Percentiles rank a stretch among this genome's conserved stretches.
Evolutionary conservation across 768 basidiomycete species (phyloP).

Genomic region (Pleurotus cornucopiae): DNA sequence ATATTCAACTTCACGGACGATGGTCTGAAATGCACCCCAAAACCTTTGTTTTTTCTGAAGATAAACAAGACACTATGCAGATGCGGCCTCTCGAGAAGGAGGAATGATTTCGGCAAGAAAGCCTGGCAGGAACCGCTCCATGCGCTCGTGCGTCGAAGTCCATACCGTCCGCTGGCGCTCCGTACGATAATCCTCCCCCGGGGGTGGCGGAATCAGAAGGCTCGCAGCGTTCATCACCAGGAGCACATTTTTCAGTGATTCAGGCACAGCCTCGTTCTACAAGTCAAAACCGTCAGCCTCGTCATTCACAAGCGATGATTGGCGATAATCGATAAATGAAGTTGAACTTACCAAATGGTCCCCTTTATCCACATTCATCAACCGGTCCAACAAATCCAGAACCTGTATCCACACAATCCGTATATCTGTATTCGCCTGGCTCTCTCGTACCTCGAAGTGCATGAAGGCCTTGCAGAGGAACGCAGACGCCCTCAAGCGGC

Average conservation of each 20-base stretch:
- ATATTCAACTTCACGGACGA: too few species aligned
- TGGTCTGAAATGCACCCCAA: too few species aligned
- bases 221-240: conserved; percentile 92
- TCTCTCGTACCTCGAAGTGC: conserved; percentile 81
- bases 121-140: conserved; percentile 92
- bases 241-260: conserved; percentile 94
- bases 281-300: not conserved
- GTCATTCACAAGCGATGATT: not conserved
- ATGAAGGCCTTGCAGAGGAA: conserved; percentile 94
- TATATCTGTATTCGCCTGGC: conserved; percentile 56
- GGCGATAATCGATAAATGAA: not conserved
- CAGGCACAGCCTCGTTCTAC: conserved; percentile 92
- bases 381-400: conserved; percentile 80
- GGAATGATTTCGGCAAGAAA: conserved; percentile 75
- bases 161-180: conserved; percentile 72
- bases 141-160: conserved; percentile 79
- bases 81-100: conserved; percentile 14
- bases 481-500: conserved; percentile 81
- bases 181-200: conserved; percentile 42
- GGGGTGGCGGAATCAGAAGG: conserved; percentile 68
- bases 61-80: too few species aligned
- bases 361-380: conserved; percentile 81
- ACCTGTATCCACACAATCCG: conserved; percentile 84
- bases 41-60: too few species aligned
- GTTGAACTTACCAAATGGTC: conserved; percentile 74